Conservation (phyloP, 2,329 filamentous ascomycete species). For the Penicillium vulpinum region DNA sequence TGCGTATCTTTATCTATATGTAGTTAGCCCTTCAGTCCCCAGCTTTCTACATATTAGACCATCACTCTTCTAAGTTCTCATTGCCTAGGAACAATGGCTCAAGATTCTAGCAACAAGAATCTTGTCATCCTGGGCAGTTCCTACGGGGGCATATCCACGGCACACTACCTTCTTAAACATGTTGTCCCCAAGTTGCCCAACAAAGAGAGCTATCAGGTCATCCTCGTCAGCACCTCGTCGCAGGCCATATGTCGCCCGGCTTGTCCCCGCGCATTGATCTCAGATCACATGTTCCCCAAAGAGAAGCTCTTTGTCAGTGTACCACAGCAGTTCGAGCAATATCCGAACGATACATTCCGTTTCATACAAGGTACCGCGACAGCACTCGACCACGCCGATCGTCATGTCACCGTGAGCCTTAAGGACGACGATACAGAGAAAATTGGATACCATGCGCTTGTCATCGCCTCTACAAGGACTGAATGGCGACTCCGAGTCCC, state of each 20-base stretch:
- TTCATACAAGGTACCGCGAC: conserved; percentile 47
- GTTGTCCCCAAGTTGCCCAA: conserved; percentile 45
- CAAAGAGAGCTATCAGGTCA: conserved; percentile 42
- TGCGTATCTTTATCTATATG: no score
- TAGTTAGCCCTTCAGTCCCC: neutral
- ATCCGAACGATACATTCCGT: conserved; percentile 38
- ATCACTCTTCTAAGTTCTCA: neutral
- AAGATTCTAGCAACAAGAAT: neutral
- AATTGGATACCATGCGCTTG: conserved; percentile 47
- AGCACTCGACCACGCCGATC: conserved; percentile 7
- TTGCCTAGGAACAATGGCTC: neutral
- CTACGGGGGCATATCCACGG: conserved; percentile 53
- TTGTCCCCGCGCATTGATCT: conserved; percentile 50
- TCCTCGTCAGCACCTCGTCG: conserved; percentile 47
- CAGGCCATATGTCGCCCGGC: conserved; percentile 48
- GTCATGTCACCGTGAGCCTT: conserved; percentile 34
- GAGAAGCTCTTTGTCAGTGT: conserved; percentile 50
- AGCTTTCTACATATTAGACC: neutral
- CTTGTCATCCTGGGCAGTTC: conserved; percentile 54
- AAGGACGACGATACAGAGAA: neutral
- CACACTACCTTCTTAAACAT: conserved; percentile 58
- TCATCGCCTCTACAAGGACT: conserved; percentile 50
- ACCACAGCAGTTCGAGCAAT: conserved; percentile 41
- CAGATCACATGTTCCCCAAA: conserved; percentile 46
- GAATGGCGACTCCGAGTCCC: conserved; percentile 33